Evolutionary conservation across 192 early-diverging fungal genomes (phyloP).

Genomic region (Coemansia sp.): DNA sequence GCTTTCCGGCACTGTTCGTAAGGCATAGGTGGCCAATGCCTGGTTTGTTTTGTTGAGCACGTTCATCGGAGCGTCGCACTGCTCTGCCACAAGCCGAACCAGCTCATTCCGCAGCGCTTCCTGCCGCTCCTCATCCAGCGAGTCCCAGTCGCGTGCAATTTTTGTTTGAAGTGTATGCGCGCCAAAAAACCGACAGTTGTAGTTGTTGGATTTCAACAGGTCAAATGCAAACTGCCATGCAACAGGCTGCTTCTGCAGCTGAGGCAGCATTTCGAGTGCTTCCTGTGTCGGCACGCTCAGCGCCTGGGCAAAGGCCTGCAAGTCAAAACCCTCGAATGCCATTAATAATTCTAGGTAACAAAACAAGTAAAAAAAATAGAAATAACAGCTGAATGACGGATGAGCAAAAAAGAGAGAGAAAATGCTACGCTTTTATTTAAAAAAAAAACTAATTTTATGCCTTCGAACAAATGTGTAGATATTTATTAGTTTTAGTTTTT

Average conservation of each 20-base stretch:
- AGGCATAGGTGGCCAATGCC: conserved; percentile 36
- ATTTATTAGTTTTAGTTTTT: too few species aligned
- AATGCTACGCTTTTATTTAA: too few species aligned
- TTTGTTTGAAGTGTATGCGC: conserved; percentile 50
- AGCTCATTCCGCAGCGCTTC: conserved; percentile 35
- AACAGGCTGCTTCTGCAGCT: conserved; percentile 37
- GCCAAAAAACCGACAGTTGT: conserved; percentile 50
- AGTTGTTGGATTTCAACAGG: conserved; percentile 29
- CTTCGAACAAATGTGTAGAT: too few species aligned
- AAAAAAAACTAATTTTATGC: not conserved
- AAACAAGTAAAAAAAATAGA: not conserved
- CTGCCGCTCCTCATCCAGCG: conserved; percentile 45
- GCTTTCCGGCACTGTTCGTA: conserved; percentile 25
- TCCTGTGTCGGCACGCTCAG: conserved; percentile 48
- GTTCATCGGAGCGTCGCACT: conserved; percentile 29
- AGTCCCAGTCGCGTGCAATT: conserved; percentile 41
- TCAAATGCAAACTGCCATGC: conserved; percentile 53
- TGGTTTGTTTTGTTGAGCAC: conserved; percentile 45
- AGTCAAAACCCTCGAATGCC: conserved; percentile 36
- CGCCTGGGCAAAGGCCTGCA: conserved; percentile 44
- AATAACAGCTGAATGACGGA: not conserved
- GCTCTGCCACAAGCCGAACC: conserved; percentile 34
- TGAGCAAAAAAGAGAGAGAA: not conserved
- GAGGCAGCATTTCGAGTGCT: conserved; percentile 39
- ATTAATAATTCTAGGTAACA: conserved; percentile 2